These are phyloP conservation scores for Lyophyllum shimeji DNA, from an alignment of 768 basidiomycete genomes.

Conservation along the genomic window DNA sequence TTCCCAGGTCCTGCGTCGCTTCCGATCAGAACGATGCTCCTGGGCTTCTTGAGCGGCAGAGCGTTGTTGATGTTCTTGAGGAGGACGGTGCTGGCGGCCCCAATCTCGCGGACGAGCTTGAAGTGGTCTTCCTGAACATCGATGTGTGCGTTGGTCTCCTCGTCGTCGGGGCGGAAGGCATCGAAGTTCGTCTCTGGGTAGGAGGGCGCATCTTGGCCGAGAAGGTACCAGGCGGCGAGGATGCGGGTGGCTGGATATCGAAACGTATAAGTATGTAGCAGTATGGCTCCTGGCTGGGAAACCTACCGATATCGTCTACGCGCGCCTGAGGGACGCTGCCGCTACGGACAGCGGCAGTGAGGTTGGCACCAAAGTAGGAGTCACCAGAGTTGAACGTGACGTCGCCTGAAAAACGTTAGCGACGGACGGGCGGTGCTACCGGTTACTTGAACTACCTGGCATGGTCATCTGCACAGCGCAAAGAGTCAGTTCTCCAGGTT, in stretches of 20 bases:
- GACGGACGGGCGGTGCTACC: slow-evolving; percentile 12
- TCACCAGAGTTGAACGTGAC: slow-evolving; percentile 44
- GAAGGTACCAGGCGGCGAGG: slow-evolving; percentile 66
- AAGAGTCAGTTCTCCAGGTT: neutral
- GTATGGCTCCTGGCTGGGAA: slow-evolving; percentile 1
- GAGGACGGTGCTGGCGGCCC: slow-evolving; percentile 69
- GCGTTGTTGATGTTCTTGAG: slow-evolving; percentile 65
- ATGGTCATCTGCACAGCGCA: slow-evolving; percentile 57
- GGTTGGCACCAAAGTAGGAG: slow-evolving; percentile 64
- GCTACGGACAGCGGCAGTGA: slow-evolving; percentile 68
- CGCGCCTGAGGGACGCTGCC: slow-evolving; percentile 64
- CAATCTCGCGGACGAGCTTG: slow-evolving; percentile 67
- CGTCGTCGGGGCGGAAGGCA: slow-evolving; percentile 52
- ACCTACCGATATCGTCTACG: slow-evolving; percentile 71
- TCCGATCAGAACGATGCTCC: slow-evolving; percentile 61
- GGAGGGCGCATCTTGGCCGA: slow-evolving; percentile 58
- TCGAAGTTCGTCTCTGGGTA: slow-evolving; percentile 77
- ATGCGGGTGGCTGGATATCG: slow-evolving; percentile 62
- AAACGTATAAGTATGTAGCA: neutral
- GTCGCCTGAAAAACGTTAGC: slow-evolving; percentile 15
- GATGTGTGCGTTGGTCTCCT: slow-evolving; percentile 56
- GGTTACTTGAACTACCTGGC: slow-evolving; percentile 52
- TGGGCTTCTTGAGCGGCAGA: slow-evolving; percentile 59
- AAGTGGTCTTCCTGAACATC: slow-evolving; percentile 73
- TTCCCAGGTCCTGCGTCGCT: slow-evolving; percentile 61